Conservation (phyloP, 768 basidiomycete genomes). For the Saitozyma podzolica region DNA sequence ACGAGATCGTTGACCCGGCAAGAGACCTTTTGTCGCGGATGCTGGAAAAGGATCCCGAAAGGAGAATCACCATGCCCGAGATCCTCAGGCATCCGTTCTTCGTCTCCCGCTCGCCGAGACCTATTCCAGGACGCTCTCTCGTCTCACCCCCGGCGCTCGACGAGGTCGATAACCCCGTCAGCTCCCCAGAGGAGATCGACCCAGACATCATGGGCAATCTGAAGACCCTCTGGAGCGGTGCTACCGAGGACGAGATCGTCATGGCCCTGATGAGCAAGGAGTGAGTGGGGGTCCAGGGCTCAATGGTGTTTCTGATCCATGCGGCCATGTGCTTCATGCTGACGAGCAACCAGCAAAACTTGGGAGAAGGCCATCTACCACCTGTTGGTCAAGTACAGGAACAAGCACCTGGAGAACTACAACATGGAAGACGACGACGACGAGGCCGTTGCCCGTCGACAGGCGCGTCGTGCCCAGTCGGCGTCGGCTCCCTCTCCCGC, state of each 20-base stretch:
- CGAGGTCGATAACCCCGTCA: conserved; percentile 69
- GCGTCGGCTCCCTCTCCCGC: conserved; percentile 31
- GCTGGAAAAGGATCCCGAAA: conserved; percentile 71
- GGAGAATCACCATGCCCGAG: conserved; percentile 78
- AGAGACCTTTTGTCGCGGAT: conserved; percentile 76
- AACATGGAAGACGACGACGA: conserved; percentile 66
- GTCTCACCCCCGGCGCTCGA: conserved; percentile 63
- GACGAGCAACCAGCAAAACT: conserved; percentile 63
- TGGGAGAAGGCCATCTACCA: conserved; percentile 98
- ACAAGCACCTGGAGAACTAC: conserved; percentile 69
- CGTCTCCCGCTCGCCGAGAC: conserved; percentile 58
- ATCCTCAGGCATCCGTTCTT: conserved; percentile 78
- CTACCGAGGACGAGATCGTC: conserved; percentile 70
- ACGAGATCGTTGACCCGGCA: conserved; percentile 67
- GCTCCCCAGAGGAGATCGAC: conserved; percentile 69
- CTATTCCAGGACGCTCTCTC: conserved; percentile 48
- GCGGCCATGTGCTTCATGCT: background rate
- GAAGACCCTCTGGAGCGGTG: conserved; percentile 85
- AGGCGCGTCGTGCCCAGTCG: conserved; percentile 19
- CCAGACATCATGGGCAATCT: conserved; percentile 86
- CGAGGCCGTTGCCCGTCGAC: conserved; percentile 35
- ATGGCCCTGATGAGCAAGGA: conserved; percentile 61
- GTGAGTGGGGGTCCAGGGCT: conserved; percentile 38
- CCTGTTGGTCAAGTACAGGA: conserved; percentile 79
- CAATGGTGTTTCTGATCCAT: too few species aligned